Evolutionary conservation across 2,329 filamentous ascomycete genomes (phyloP), one percentile per base, ranked within the genome.

Genomic region (Alternaria sp.): DNA sequence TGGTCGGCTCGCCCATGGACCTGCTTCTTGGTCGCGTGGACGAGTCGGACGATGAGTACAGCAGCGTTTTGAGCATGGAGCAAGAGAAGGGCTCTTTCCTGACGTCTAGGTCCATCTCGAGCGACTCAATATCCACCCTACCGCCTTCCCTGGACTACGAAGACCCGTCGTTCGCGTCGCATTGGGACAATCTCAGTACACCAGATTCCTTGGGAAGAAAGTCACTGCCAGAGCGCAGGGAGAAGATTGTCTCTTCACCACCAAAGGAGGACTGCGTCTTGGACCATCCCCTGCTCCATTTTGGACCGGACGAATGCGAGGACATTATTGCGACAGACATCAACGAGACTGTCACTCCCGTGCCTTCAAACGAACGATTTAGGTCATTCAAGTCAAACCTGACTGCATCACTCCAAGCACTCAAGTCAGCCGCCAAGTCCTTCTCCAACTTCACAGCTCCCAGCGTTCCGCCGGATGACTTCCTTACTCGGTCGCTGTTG

Each of bases 311-410:
- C 23, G 75, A 79, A 32, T 74, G 79, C 43, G 75, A 76, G 61
- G 70, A 73, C 40, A 72, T 66, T 62, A 77, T 69, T 63, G 77
- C 69, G 64, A 73, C 71, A 67, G 71, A 79, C 28, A 59, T 75
- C 17, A 70, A 66, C 45, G 73, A 74, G 21, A 66, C 71, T 5
- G 66, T 70, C 10, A 61, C 68, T 1, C 59, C 74, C 1, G 66
- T 74, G 46, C 67, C 71, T 7, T 71, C 76, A 6, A 71, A 75
- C 15, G 66, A 76, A 21, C 70, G 78, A 26, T 81, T 83, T 47
- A 83, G 83, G 57, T 85, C 83, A 2, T 87, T 90, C 79, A 89
- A 87, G 65, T 90, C 88, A 0, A 90, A 90, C 64, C 80, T 90
- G 46, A 90, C 88, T 0, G 86, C 87, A 3, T 90, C 88, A 0